Conservation (phyloP, 257 asterid species). For the Apocynum venetum region DNA sequence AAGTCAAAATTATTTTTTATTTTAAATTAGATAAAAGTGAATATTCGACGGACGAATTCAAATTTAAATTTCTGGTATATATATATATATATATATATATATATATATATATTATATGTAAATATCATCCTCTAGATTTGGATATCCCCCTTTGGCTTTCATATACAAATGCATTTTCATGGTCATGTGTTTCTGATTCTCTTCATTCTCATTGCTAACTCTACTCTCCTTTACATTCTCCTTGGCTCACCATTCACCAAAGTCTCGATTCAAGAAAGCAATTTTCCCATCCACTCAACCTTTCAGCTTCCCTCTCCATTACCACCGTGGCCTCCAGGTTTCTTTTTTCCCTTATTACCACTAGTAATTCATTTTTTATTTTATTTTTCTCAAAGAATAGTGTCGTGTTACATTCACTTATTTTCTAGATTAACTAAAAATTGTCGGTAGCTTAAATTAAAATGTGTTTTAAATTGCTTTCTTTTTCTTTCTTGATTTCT, state of each 20-base stretch:
- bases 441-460: too few relatives aligned
- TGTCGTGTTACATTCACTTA: too few relatives aligned
- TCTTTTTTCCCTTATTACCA: neutral
- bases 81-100: too few relatives aligned
- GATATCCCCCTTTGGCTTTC: neutral
- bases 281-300: conserved; percentile 1
- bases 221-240: neutral
- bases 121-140: neutral
- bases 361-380: too few relatives aligned
- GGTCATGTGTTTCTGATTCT: neutral
- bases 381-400: too few relatives aligned
- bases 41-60: too few relatives aligned
- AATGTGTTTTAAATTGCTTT: neutral
- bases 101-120: neutral
- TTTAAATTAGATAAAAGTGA: too few relatives aligned
- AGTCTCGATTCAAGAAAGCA: conserved; percentile 2
- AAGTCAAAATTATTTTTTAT: neutral
- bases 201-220: neutral
- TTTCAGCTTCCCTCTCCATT: conserved; percentile 1
- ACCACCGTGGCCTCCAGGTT: conserved; percentile 9
- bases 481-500: neutral
- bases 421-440: too few relatives aligned
- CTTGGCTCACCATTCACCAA: neutral
- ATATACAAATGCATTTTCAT: neutral
- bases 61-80: neutral